Evolutionary conservation across 2,329 filamentous ascomycete genomes (phyloP).

Genomic region (Pezicula neosporulosa): DNA sequence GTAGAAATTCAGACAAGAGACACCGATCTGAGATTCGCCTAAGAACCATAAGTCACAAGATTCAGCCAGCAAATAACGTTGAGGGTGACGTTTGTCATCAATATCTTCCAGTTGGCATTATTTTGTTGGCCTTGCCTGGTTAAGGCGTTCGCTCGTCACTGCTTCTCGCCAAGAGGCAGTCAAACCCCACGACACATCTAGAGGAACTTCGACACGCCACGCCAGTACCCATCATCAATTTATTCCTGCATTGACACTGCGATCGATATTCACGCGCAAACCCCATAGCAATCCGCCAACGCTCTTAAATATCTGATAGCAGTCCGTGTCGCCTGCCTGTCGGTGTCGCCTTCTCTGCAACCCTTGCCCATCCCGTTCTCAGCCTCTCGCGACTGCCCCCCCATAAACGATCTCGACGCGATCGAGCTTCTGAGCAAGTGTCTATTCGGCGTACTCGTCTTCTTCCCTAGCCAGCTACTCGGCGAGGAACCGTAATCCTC

Average conservation of each 20-base stretch:
- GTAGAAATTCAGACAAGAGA: too few species aligned
- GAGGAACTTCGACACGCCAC: conserved; percentile 6
- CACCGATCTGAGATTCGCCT: too few species aligned
- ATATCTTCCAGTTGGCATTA: too few species aligned
- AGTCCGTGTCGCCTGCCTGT: conserved; percentile 9
- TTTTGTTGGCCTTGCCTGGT: conserved; percentile 4
- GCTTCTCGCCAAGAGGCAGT: conserved; percentile 12
- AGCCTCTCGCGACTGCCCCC: conserved; percentile 15
- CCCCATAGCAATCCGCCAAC: conserved; percentile 5
- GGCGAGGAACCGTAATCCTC: conserved; percentile 26
- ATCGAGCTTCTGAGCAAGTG: conserved; percentile 10
- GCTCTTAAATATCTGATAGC: background rate
- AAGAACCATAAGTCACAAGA: too few species aligned
- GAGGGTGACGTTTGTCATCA: too few species aligned
- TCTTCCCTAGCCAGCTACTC: conserved; percentile 2
- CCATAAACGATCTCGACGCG: conserved; percentile 16
- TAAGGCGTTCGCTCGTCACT: conserved; percentile 6
- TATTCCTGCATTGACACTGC: conserved; percentile 2
- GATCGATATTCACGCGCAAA: conserved; percentile 2
- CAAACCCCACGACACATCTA: conserved; percentile 17
- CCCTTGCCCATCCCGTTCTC: conserved; percentile 20
- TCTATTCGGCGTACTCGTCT: background rate
- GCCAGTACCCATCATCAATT: conserved; percentile 6
- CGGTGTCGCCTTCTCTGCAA: conserved; percentile 15
- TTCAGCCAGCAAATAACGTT: too few species aligned